Percentiles rank a stretch among this genome's conserved stretches.
Conservation (phyloP, 257 asterid species). For the Fraxinus quadrangulata region DNA sequence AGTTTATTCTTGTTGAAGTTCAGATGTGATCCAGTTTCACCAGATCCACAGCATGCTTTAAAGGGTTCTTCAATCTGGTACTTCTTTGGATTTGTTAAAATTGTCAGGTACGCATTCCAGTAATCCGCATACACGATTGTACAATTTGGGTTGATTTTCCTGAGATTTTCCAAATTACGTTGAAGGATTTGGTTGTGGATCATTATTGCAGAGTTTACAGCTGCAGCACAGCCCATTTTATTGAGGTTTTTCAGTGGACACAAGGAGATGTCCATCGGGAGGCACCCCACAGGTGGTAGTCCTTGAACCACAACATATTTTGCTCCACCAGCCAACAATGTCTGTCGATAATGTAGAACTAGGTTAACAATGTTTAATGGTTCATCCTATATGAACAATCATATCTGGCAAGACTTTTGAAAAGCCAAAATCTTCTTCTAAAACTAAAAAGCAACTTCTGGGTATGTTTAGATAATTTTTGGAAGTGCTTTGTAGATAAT, state of each 20-base stretch:
- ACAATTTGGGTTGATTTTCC: constrained; percentile 29
- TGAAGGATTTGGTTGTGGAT: constrained; percentile 47
- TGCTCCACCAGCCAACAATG: constrained; percentile 38
- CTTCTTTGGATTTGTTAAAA: constrained; percentile 33
- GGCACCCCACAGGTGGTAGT: constrained; percentile 57
- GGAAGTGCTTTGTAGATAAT: too few species aligned
- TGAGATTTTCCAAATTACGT: constrained; percentile 25
- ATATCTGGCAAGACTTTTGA: too few species aligned
- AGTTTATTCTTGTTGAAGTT: constrained; percentile 19
- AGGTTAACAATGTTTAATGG: not conserved
- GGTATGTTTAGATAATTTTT: too few species aligned
- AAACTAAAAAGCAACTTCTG: too few species aligned
- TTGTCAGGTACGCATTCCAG: constrained; percentile 43
- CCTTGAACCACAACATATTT: constrained; percentile 48
- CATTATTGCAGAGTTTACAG: constrained; percentile 36
- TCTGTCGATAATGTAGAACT: constrained; percentile 17
- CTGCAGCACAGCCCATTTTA: constrained; percentile 40
- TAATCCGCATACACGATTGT: constrained; percentile 42
- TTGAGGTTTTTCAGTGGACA: constrained; percentile 28
- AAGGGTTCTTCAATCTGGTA: constrained; percentile 42
- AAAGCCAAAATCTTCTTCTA: too few species aligned
- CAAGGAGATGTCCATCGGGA: constrained; percentile 35
- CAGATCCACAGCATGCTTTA: constrained; percentile 44
- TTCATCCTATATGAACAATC: not conserved
- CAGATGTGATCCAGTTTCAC: constrained; percentile 1